Evolutionary conservation across 768 basidiomycete genomes (phyloP).

Genomic region (Pulveroboletus sp.): DNA sequence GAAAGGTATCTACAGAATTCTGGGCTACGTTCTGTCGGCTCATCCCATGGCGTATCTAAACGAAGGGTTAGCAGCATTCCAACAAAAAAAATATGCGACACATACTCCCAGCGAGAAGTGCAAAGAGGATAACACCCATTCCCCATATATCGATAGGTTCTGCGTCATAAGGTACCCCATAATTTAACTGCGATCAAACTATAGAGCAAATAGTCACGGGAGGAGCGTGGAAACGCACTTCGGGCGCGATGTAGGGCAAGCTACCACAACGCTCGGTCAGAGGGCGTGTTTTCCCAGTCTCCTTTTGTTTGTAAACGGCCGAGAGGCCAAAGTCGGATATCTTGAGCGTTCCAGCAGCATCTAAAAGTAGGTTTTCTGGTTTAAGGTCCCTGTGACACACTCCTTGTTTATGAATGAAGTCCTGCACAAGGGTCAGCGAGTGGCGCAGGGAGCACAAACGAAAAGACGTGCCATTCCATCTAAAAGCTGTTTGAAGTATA

Average conservation of each 20-base stretch:
- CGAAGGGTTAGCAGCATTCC: background rate
- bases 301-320: constrained; percentile 83
- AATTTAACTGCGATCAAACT: constrained; percentile 50
- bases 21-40: constrained; percentile 72
- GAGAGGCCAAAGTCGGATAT: constrained; percentile 95
- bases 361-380: constrained; percentile 90
- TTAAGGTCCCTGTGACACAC: constrained; percentile 97
- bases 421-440: constrained; percentile 37
- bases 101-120: constrained; percentile 86
- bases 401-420: constrained; percentile 82
- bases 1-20: constrained; percentile 77
- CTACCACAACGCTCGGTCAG: constrained; percentile 87
- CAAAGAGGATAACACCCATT: constrained; percentile 89
- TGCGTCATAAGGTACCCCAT: constrained; percentile 68
- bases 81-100: constrained; percentile 8
- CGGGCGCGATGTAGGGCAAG: constrained; percentile 91
- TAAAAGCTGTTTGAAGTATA: constrained; percentile 84
- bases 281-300: constrained; percentile 67
- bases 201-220: background rate
- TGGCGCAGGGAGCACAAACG: background rate
- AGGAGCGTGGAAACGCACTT: constrained; percentile 47
- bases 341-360: constrained; percentile 80
- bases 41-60: constrained; percentile 96
- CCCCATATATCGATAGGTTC: constrained; percentile 98
- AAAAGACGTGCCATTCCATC: constrained; percentile 65